phyloP scores from a whole-genome alignment of 192 early-diverging fungal genomes.

The Coemansia sp. region DNA sequence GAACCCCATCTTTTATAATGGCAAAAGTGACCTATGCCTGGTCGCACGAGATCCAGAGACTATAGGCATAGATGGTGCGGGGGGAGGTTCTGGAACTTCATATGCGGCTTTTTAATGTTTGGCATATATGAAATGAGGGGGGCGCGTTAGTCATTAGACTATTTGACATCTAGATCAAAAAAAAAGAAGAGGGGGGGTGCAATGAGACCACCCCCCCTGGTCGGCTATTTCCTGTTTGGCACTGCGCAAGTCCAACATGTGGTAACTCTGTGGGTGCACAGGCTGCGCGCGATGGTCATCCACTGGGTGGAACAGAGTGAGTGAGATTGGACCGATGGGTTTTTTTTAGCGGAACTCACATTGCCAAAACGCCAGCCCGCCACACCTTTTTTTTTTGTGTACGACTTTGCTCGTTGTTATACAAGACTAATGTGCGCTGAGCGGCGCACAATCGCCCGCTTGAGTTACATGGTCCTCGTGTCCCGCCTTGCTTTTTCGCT shows the following conservation, averaged over 20 bases:
- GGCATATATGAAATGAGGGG: background rate
- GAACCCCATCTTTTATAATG: background rate
- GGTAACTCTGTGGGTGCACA: constrained; percentile 6
- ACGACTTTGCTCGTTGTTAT: background rate
- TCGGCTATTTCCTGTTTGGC: background rate
- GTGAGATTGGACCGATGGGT: constrained; percentile 4
- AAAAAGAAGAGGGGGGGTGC: background rate
- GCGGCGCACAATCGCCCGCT: constrained; percentile 2
- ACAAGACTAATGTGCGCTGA: background rate
- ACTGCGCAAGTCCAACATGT: background rate
- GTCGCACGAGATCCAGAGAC: background rate
- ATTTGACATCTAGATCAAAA: background rate
- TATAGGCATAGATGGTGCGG: background rate
- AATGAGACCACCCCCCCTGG: background rate
- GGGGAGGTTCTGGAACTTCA: constrained; percentile 1
- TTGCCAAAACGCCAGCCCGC: constrained; percentile 4
- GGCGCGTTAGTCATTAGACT: background rate
- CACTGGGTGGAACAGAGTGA: background rate
- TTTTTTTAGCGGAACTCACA: background rate
- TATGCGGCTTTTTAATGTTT: background rate
- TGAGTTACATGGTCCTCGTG: constrained; percentile 2
- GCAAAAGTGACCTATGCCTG: background rate
- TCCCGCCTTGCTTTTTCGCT: constrained; percentile 1
- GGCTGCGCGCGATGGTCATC: constrained; percentile 1
- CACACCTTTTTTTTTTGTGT: background rate